These are phyloP conservation scores for Colletotrichum siamense DNA, from an alignment of 2,329 filamentous ascomycete species.

Conservation along the genomic window DNA sequence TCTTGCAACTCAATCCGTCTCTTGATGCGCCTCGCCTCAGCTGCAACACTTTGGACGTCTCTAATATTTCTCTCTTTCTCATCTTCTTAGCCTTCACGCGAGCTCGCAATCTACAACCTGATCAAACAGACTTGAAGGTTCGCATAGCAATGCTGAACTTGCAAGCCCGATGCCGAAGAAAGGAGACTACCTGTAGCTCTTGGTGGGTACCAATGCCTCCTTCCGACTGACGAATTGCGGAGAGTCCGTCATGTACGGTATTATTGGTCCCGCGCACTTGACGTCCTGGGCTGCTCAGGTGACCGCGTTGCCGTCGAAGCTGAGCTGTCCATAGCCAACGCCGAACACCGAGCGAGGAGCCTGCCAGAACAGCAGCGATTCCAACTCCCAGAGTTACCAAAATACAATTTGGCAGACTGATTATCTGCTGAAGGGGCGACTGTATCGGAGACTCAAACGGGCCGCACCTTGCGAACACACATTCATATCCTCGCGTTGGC, in stretches of 20 bases:
- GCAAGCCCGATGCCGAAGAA: background rate
- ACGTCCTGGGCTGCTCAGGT: background rate
- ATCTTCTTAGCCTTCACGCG: rapidly evolving
- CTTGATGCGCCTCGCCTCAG: too few species aligned
- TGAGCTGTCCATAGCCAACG: background rate
- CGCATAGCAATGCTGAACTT: rapidly evolving
- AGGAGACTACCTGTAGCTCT: rapidly evolving
- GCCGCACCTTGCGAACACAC: background rate
- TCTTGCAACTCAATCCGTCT: background rate
- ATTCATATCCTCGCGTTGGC: background rate
- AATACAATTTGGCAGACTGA: background rate
- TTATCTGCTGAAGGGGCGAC: too few species aligned
- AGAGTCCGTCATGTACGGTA: background rate
- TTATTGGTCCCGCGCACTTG: background rate
- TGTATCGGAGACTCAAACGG: background rate
- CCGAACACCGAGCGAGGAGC: rapidly evolving
- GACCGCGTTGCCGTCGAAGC: rapidly evolving
- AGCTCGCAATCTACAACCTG: rapidly evolving
- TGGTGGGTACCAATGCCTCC: background rate
- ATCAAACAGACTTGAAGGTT: background rate
- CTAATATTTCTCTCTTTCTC: rapidly evolving
- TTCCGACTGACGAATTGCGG: background rate
- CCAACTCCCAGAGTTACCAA: background rate
- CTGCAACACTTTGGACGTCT: rapidly evolving
- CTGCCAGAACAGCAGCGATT: background rate